These are phyloP conservation scores for Penicillium turbatum DNA, from an alignment of 495 filamentous ascomycete species.

Conservation along the genomic window DNA sequence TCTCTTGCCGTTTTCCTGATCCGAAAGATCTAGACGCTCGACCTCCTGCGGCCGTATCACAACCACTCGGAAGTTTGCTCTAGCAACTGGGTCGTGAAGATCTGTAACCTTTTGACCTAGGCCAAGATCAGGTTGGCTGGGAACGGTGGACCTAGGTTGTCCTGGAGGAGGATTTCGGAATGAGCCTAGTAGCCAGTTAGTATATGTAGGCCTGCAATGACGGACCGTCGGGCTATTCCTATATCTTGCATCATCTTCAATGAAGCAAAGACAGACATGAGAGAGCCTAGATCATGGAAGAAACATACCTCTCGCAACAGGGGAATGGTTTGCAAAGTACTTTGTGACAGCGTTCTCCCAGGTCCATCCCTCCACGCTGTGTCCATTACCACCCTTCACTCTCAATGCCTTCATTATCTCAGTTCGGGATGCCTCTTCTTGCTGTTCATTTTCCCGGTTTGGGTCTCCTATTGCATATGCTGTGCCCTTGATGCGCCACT, in stretches of 20 bases:
- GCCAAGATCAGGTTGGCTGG: constrained; percentile 45
- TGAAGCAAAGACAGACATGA: no score
- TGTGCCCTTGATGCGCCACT: constrained; percentile 78
- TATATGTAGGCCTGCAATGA: neutral
- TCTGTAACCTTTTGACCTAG: constrained; percentile 67
- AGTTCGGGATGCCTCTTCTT: constrained; percentile 35
- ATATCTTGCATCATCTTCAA: no score
- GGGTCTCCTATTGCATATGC: constrained; percentile 69
- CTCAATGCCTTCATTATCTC: constrained; percentile 37
- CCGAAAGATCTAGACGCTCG: constrained; percentile 69
- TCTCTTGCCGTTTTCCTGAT: constrained; percentile 58
- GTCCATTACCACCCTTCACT: constrained; percentile 26
- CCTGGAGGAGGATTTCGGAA: constrained; percentile 79
- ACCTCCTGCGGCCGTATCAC: constrained; percentile 77
- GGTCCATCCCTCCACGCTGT: constrained; percentile 46
- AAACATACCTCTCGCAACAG: constrained; percentile 61
- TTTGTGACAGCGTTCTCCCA: constrained; percentile 74
- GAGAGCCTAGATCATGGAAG: no score
- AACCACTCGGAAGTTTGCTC: constrained; percentile 79
- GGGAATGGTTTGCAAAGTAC: constrained; percentile 84
- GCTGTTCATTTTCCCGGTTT: constrained; percentile 45
- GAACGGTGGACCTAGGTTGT: constrained; percentile 43
- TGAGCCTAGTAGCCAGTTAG: constrained; percentile 40
- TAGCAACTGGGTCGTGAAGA: constrained; percentile 61
- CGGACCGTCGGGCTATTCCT: no score